Base-by-base conservation (phyloP, 192 early-diverging fungal species). In the Chytriomyces confervae region DNA sequence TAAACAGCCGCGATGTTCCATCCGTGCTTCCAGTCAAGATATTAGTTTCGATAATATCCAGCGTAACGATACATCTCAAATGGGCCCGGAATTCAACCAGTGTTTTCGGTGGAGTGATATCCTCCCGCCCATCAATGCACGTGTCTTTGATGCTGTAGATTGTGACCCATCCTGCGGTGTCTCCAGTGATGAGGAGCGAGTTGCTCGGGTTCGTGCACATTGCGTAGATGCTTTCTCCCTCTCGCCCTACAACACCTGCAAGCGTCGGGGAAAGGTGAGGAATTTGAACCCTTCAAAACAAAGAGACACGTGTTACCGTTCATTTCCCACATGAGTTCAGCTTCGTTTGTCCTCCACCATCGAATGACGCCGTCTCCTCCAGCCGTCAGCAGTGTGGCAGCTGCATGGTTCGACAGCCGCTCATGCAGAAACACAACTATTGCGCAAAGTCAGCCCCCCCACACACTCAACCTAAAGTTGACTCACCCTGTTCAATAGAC, bases 361-460 rank as follows among this genome's bases (percentile, higher is more conserved):
- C 87, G 85, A 27, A 89, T 64, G 11, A 83, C 60, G 27, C 87
- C 87, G 62, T 89, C 87, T n/a, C 78, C 67, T 16, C 87, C 85
- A 44, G 77, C 72, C 1, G 85, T 81, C 16, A 89, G 20, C 9
- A 89, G 76, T 50, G 64, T 43, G 61, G 81, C 84, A 13, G 79
- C 81, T 45, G 66, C 46, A 7, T 44, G 53, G 45, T 50, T 75
- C 43, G 78, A 44, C 36, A 43, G 23, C 3, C 85, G 66, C 7
- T 61, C 51, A 7, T 69, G 50, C 0, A 89, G 66, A 61, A 89
- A 86, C 3, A 89, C 11, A 0, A 88, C 85, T 89, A 57, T 4
- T 5, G 24, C 24, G 71, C 4, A 49, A 36, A 23, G 23, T 57
- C 16, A 79, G 60, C 18, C 70, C 53, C 20, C 24, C 51, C 10